Evolutionary conservation across 2,329 filamentous ascomycete genomes (phyloP).

Genomic region (Paecilomyces niveus): DNA sequence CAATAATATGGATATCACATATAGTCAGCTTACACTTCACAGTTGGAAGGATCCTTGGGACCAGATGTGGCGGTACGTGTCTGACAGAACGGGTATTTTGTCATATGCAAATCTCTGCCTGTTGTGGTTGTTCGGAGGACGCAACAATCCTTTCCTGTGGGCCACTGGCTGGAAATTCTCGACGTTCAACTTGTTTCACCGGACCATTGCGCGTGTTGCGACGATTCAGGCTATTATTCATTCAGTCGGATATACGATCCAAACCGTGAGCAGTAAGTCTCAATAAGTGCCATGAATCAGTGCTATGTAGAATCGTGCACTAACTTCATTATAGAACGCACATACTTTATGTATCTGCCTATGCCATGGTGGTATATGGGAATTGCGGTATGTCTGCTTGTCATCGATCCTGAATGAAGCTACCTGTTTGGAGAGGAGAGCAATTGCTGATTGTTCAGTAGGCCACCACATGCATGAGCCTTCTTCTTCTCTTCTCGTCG

Average conservation of each 20-base stretch:
- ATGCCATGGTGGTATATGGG: conserved; percentile 15
- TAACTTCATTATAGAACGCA: conserved; percentile 1
- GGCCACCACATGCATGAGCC: conserved; percentile 28
- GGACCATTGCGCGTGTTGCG: conserved; percentile 57
- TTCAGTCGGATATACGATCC: conserved; percentile 51
- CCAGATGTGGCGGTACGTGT: conserved; percentile 49
- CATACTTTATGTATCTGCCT: conserved; percentile 9
- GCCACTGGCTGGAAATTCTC: conserved; percentile 62
- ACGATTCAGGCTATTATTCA: conserved; percentile 58
- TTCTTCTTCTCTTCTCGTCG: conserved; percentile 38
- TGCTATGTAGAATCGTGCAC: background rate
- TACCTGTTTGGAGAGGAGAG: background rate
- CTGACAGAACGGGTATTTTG: conserved; percentile 58
- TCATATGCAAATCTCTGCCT: conserved; percentile 58
- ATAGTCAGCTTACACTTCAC: background rate
- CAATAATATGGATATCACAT: background rate
- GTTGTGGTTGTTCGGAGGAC: conserved; percentile 59
- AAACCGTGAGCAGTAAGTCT: conserved; percentile 14
- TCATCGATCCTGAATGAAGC: background rate
- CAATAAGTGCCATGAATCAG: background rate
- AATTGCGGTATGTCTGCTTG: conserved; percentile 13
- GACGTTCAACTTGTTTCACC: conserved; percentile 61
- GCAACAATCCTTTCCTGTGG: conserved; percentile 62
- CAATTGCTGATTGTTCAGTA: background rate
- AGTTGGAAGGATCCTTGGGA: conserved; percentile 7